phyloP scores from a whole-genome alignment of 2,329 filamentous ascomycete species.

The Phyllachora maydis region DNA sequence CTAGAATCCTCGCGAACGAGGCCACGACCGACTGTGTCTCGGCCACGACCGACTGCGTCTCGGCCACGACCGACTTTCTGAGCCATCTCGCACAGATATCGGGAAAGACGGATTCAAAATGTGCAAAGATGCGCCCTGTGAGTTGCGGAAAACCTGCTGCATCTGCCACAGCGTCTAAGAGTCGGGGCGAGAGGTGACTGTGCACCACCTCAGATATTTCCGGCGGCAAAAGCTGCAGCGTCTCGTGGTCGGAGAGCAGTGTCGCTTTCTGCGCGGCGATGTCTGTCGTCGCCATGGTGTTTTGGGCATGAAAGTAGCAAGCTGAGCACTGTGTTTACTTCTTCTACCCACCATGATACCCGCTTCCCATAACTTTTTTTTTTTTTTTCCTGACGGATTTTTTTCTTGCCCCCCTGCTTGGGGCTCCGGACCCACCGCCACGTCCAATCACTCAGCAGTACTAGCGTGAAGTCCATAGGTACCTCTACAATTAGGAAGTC shows the following conservation, averaged over 20 bases:
- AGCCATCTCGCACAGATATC: conserved; percentile 74
- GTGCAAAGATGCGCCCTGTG: conserved; percentile 53
- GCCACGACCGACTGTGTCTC: conserved; percentile 30
- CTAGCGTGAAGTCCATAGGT: no score
- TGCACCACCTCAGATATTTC: conserved; percentile 50
- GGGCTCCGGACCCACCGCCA: no score
- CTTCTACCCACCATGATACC: conserved; percentile 1
- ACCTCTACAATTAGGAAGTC: no score
- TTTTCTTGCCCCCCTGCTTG: no score
- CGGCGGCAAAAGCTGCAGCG: conserved; percentile 39
- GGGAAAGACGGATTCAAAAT: conserved; percentile 56
- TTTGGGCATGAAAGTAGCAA: conserved; percentile 2
- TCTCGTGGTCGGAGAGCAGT: conserved; percentile 30
- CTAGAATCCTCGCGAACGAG: conserved; percentile 61
- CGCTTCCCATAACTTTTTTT: conserved; percentile 14
- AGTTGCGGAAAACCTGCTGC: conserved; percentile 47
- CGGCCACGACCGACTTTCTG: conserved; percentile 20
- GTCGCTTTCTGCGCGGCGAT: conserved; percentile 31
- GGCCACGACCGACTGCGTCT: conserved; percentile 30
- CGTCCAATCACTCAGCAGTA: no score
- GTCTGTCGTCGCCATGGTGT: conserved; percentile 33
- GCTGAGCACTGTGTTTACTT: conserved; percentile 2
- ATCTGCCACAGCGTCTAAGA: conserved; percentile 51
- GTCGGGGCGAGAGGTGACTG: conserved; percentile 38
- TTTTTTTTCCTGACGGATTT: no score